These are phyloP conservation scores for Marchantia polymorpha DNA, from an alignment of 225 moss, liverwort and hornwort species.

Conservation along the genomic window DNA sequence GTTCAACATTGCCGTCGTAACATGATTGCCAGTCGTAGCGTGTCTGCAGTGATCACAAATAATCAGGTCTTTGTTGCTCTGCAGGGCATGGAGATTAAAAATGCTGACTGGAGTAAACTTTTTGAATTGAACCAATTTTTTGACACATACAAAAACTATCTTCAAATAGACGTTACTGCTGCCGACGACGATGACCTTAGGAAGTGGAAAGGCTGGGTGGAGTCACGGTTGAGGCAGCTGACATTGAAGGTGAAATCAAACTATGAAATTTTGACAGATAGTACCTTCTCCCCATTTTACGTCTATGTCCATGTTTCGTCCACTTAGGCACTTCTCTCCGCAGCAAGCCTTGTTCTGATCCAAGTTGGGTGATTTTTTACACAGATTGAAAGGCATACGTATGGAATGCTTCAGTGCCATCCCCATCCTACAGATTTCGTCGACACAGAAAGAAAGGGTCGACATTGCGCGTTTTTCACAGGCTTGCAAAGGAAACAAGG, in stretches of 20 bases:
- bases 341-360: neutral
- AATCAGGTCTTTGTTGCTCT: neutral
- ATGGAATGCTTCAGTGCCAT: constrained; percentile 84
- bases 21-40: neutral
- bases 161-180: constrained; percentile 87
- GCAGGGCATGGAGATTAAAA: constrained; percentile 57
- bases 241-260: constrained; percentile 55
- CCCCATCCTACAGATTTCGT: constrained; percentile 91
- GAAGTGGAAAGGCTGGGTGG: constrained; percentile 98
- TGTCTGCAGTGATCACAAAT: no score
- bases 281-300: neutral
- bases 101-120: constrained; percentile 67
- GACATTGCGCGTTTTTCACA: constrained; percentile 87
- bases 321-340: no score
- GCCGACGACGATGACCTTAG: constrained; percentile 88
- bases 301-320: neutral
- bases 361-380: neutral
- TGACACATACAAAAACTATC: constrained; percentile 91
- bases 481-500: constrained; percentile 88
- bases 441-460: constrained; percentile 63
- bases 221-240: constrained; percentile 87
- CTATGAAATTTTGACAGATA: neutral
- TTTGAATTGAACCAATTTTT: constrained; percentile 91
- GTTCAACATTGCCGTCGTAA: neutral
- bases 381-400: constrained; percentile 91